Percentiles rank a stretch among this genome's conserved stretches.
Evolutionary conservation across 306 rosid genomes (phyloP).

Genomic region (Spatholobus suberectus): DNA sequence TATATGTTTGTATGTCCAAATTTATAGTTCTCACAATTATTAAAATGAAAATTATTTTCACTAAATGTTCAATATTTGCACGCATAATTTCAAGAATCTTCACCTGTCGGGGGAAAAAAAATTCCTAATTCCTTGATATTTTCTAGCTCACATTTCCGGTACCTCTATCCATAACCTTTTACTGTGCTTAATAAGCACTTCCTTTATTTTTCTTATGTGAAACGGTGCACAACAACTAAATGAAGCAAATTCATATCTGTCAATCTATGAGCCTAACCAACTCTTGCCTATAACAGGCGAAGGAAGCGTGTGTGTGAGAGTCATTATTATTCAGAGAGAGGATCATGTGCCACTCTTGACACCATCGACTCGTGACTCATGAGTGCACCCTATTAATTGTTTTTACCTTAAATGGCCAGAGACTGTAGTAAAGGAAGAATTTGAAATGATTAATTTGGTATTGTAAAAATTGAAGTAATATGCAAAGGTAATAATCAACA

Average conservation of each 20-base stretch:
- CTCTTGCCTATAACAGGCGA: not conserved
- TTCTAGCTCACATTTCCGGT: too few relatives aligned
- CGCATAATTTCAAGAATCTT: too few relatives aligned
- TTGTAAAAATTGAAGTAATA: not conserved
- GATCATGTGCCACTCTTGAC: slow-evolving; percentile 25
- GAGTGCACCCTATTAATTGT: slow-evolving; percentile 18
- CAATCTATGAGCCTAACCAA: slow-evolving; percentile 14
- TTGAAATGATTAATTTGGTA: slow-evolving; percentile 29
- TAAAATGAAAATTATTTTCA: too few relatives aligned
- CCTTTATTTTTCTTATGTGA: not conserved
- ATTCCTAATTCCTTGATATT: too few relatives aligned
- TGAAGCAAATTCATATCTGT: not conserved
- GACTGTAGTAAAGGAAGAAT: not conserved
- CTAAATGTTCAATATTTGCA: too few relatives aligned
- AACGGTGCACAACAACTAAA: not conserved
- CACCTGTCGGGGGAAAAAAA: too few relatives aligned
- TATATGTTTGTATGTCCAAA: too few relatives aligned
- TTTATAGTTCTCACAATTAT: too few relatives aligned
- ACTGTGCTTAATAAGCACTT: not conserved
- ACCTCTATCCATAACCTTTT: not conserved
- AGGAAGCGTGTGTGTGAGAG: slow-evolving; percentile 8
- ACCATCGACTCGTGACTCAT: not conserved
- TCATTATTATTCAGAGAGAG: not conserved
- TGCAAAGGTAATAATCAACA: not conserved
- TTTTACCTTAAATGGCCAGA: slow-evolving; percentile 32